Evolutionary conservation across 768 basidiomycete species (phyloP).

Genomic region (Psilocybe subaeruginosa): DNA sequence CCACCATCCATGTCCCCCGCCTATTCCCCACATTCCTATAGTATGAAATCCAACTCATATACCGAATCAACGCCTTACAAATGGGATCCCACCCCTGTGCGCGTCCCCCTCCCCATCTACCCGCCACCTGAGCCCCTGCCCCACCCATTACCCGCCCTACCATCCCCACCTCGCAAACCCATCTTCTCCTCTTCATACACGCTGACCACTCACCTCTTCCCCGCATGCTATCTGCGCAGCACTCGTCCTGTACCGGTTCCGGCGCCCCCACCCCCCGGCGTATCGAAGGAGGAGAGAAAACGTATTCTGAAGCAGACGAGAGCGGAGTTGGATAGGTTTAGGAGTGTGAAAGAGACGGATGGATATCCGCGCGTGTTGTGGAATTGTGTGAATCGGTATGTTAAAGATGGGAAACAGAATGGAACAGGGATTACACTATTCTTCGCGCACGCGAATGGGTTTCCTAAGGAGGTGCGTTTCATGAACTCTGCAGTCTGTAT

Average conservation of each 20-base stretch:
- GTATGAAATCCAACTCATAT: conserved; percentile 22
- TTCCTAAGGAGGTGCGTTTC: conserved; percentile 76
- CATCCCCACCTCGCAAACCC: conserved; percentile 38
- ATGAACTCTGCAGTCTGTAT: background rate
- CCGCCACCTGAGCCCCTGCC: conserved; percentile 39
- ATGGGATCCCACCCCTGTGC: conserved; percentile 28
- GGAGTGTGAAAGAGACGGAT: conserved; percentile 35
- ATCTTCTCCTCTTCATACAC: conserved; percentile 38
- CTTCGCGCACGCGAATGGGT: conserved; percentile 84
- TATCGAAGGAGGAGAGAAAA: conserved; percentile 40
- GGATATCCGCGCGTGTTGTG: conserved; percentile 55
- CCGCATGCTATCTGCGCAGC: conserved; percentile 53
- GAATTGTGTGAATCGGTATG: conserved; percentile 76
- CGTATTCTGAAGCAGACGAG: conserved; percentile 26
- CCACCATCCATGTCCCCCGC: background rate
- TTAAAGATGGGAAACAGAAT: conserved; percentile 32
- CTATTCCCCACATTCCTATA: too few relatives aligned
- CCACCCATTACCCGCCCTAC: conserved; percentile 34
- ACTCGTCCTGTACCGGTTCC: conserved; percentile 45
- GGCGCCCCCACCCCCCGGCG: conserved; percentile 22
- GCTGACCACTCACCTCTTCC: conserved; percentile 57
- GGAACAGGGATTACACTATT: conserved; percentile 66
- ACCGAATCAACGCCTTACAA: conserved; percentile 28
- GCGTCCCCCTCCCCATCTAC: conserved; percentile 35
- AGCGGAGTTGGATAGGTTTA: conserved; percentile 29